Conservation (phyloP, 768 basidiomycete species). For the Solioccasus polychromus region DNA sequence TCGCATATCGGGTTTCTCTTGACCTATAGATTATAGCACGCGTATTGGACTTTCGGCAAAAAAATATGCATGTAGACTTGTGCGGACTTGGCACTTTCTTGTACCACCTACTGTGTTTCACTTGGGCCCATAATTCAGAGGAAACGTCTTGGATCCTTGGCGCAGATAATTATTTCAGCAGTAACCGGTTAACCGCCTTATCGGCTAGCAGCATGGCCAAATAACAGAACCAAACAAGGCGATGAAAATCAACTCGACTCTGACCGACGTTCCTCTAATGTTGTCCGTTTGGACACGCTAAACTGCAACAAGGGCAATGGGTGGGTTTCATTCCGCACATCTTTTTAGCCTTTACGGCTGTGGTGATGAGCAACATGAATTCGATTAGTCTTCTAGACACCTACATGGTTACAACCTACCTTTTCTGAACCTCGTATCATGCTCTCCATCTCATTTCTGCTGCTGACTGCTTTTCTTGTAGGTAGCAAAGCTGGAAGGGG, state of each 20-base stretch:
- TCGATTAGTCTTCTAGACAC: constrained; percentile 96
- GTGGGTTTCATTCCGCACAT: constrained; percentile 8
- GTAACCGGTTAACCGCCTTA: no score
- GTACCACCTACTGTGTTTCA: constrained; percentile 10
- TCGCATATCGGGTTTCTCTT: constrained; percentile 14
- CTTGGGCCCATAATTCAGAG: constrained; percentile 7
- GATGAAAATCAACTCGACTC: no score
- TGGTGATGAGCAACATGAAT: constrained; percentile 58
- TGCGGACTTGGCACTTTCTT: constrained; percentile 16
- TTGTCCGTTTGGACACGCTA: no score
- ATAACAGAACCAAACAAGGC: no score
- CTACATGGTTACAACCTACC: constrained; percentile 60
- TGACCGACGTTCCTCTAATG: no score
- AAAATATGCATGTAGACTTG: constrained; percentile 16
- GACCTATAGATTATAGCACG: constrained; percentile 9
- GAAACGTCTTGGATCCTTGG: no score
- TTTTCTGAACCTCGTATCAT: constrained; percentile 20
- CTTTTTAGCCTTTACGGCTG: constrained; percentile 1
- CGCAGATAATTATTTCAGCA: no score
- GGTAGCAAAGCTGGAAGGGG: no score
- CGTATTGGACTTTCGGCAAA: constrained; percentile 13
- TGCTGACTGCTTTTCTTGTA: constrained; percentile 9
- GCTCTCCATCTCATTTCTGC: neutral
- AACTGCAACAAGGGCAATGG: constrained; percentile 2
- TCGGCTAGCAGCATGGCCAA: no score